Evolutionary conservation across 1,284 basidiomycete species (phyloP), one percentile per base, ranked within the genome.

Genomic region (Pseudozyma sp.): DNA sequence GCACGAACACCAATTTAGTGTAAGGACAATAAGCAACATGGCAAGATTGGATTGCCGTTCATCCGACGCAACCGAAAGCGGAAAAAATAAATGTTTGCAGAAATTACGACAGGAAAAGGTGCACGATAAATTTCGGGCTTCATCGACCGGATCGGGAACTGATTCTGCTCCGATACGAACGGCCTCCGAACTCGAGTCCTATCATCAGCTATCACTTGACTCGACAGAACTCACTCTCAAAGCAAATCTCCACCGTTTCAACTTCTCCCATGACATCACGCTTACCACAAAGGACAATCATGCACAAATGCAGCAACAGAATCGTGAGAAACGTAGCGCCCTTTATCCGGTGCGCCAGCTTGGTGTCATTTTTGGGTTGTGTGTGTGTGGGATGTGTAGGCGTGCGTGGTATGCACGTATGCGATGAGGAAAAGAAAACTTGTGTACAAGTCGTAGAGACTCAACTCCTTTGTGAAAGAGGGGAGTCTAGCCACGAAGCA

Each of bases 361-460:
- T 54, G 25, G 47, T 60, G 59, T 61, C 51, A 50, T 52, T 52
- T 58, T 58, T 47, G 55, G 42, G 43, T 31, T 36, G 61, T 55
- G 56, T 13, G 52, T 21, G 52, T n/a, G 21, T 21, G 51, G 43
- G 55, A 16, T n/a, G 5, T 19, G 53, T 55, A 53, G 14, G 58
- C 40, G 42, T 38, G 43, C 5, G 40, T 52, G 48, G 48, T 52
- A 52, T 36, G 52, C 65, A 47, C 48, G 48, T 18, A 64, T 65
- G 68, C 62, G 61, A 49, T 39, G 57, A 45, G 52, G 43, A 40
- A 10, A 48, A 31, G 54, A 21, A 47, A 52, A 63, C 67, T 70
- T 70, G 61, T 70, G 68, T 70, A 70, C 68, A 70, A 64, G 52
- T 62, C 68, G 58, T 43, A 52, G 25, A 40, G 36, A n/a, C 45